These are phyloP conservation scores for Tricholoma flavovirens DNA, from an alignment of 768 basidiomycete genomes.

Conservation along the genomic window DNA sequence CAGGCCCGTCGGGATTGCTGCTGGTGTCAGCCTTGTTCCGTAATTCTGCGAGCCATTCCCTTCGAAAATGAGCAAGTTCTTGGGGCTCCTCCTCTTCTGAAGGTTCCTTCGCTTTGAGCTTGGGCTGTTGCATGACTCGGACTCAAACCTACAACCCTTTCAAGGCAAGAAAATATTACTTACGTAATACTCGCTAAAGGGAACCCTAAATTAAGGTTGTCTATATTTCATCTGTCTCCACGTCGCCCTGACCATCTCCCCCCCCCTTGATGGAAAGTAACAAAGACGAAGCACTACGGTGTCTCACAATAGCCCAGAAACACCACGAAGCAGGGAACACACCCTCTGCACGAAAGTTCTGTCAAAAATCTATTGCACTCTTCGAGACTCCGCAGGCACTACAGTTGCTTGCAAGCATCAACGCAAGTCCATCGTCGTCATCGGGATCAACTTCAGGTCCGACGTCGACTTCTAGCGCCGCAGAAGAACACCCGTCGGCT, in stretches of 20 bases:
- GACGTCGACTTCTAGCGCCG: conserved; percentile 32
- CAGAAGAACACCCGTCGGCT: conserved; percentile 70
- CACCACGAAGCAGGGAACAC: conserved; percentile 69
- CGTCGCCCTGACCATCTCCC: conserved; percentile 7
- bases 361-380: conserved; percentile 78
- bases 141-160: too few relatives aligned
- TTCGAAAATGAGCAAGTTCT: conserved; percentile 67
- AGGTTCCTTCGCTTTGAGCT: conserved; percentile 3
- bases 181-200: conserved; percentile 6
- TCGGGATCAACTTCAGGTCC: conserved; percentile 38
- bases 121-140: conserved; percentile 15
- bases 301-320: conserved; percentile 71
- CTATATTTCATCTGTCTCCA: conserved; percentile 13
- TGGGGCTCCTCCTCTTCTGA: conserved; percentile 38
- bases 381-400: conserved; percentile 75
- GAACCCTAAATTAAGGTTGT: background rate
- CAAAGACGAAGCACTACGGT: conserved; percentile 84
- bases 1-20: conserved; percentile 1
- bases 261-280: conserved; percentile 66
- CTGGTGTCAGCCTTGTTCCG: conserved; percentile 24
- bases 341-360: conserved; percentile 80
- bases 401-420: conserved; percentile 61
- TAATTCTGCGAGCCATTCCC: conserved; percentile 69
- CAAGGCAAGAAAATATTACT: too few relatives aligned
- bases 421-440: conserved; percentile 46